Evolutionary conservation across 495 filamentous ascomycete species (phyloP), one percentile per base, ranked within the genome.

Genomic region (Cercophora samala): DNA sequence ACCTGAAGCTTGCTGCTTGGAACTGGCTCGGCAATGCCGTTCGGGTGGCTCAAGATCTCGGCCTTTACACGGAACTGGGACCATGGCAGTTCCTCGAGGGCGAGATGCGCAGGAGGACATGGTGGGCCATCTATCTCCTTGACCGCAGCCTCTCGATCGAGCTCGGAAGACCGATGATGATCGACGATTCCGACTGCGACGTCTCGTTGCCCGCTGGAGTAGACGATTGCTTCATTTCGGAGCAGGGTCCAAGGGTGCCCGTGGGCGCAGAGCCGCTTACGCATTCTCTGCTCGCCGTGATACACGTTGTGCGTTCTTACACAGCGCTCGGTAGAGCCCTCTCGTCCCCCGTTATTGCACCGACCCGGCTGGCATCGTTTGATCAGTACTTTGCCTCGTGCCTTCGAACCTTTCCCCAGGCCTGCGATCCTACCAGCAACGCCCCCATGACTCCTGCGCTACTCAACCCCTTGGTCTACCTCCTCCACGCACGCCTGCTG

Each of bases 51-150:
- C 95, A 97, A 78, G 92, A 96, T 74, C 86, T 97, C 66, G 94
- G 93, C 4, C 80, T 99, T 25, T 88, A 98, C 70, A 82, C 86
- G 24, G 93, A 97, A 68, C 86, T 84, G 18, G 90, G 87, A 1
- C 85, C 89, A 8, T 90, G 88, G 87, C 81, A 88, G 13, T 79
- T 88, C 15, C 79, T 96, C 18, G 95, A 98, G 75, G 86, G 83
- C n/a, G 96, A 97, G 72, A 93, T 92, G 88, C 84, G 93, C 62
- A 84, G 91, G 64, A 85, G 95, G 60, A 87, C 96, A 15, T 99
- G 95, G 95, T 99, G 95, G 95, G 86, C 90, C 37, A 86, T 97
- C 66, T 98, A 97, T 77, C 86, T 90, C 58, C 92, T 93, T 81
- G 95, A 99, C 80, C 87, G 95, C 63, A 79, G 90, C 53, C 79